Base-by-base conservation (phyloP, 2,329 filamentous ascomycete species). In the Pyrenophora teres region DNA sequence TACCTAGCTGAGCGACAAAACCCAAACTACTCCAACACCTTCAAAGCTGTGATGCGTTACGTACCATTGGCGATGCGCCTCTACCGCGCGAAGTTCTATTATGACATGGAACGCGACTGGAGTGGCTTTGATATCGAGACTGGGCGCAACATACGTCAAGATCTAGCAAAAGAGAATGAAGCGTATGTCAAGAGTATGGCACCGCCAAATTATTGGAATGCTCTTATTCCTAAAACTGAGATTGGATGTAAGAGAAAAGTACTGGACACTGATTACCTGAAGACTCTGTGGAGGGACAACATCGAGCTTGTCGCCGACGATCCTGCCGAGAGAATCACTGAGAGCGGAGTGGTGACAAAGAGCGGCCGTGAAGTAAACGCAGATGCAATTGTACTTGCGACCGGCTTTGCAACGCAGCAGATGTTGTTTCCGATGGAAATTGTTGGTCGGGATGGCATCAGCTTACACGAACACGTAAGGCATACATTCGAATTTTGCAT, bases 161-260 rank as follows among this genome's bases (percentile, higher is more conserved):
- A 61, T 1, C 53, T 73, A 31, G 69, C 70, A n/a, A 68, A 70
- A 21, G 74, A 73, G 35, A 75, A 76, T 31, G 68, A 73, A 19
- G 65, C 62, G 8, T 81, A 80, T 63, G 74, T 81, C 16, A 74
- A 74, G 50, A 63, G 63, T 1, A 74, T 66, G 31, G 77, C 78
- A 1, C 78, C 78, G 2, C 63, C 64, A 19, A 71, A 73, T 50
- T 80, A 80, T 55, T 76, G 74, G 67, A 73, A 77, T 46, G 68
- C 71, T 0, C 58, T 80, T 16, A 75, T 77, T 2, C 77, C 77
- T 2, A 72, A 72, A 48, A 73, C 69, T 1, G 76, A 77, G 46
- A 76, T 80, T 36, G 78, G 78, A 0, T 80, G 78, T 57, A 81
- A 81, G 63, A 68, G 78, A 18, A 76, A 77, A 40, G 76, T 81